Base-by-base conservation (phyloP, 306 rosid species). In the Fragaria ananassa region DNA sequence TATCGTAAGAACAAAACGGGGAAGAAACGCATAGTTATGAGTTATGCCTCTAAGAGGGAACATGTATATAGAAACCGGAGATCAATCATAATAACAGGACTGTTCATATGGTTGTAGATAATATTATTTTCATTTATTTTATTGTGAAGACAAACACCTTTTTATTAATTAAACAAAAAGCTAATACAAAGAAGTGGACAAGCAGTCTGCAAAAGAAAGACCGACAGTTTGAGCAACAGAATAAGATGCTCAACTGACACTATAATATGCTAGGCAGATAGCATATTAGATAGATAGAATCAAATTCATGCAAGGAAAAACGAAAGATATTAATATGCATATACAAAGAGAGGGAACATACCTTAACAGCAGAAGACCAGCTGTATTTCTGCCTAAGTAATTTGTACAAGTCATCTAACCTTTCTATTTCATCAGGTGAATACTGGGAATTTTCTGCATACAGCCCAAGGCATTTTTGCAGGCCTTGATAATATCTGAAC, bases 301-400 rank as follows among this genome's bases (percentile, higher is more conserved):
- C 10, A 51, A 51, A 31, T 49, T 1, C 7, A 51, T 19, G 15
- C 8, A 42, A 31, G 50, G 51, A 23, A 35, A 65, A 31, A 18
- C 12, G 25, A 37, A 14, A 5, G 34, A 54, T 4, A 13, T 23
- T 44, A 5, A 23, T 34, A 46, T 34, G 14, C 31, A 74, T 3
- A 60, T 31, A 18, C 37, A 47, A 45, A 44, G 19, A 31, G 60
- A 42, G 37, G 34, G 17, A 69, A 78, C 8, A 0, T 81, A 95
- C 99, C 97, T 92, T 95, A 46, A 88, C 97, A 78, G 99, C 93
- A 78, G 97, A 92, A 63, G 99, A 95, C 97, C 96, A 88, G 80
- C 80, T 91, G 85, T 88, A 89, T 78, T 92, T 96, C 81, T 84
- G 88, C 66, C 64, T 81, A 65, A 95, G 89, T 49, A 93, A 83